Evolutionary conservation across 805 yeast species (phyloP).

Genomic region (Suhomyces xylopsoci): DNA sequence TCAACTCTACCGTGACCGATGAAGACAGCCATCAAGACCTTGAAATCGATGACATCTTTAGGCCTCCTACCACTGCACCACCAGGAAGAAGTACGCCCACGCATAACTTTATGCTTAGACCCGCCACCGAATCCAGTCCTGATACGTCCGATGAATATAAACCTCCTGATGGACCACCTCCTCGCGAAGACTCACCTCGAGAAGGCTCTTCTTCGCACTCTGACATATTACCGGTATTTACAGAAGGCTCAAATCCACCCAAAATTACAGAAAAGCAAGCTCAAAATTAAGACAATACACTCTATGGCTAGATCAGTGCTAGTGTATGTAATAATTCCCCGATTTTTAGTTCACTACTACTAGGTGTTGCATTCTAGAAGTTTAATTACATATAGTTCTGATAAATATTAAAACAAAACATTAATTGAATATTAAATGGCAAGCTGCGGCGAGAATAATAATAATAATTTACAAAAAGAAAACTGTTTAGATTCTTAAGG

Average conservation of each 20-base stretch:
- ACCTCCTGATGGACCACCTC: slow-evolving; percentile 1
- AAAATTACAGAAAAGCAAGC: slow-evolving; percentile 3
- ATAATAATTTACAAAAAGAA: neutral
- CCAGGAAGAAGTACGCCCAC: slow-evolving; percentile 3
- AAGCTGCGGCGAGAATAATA: neutral
- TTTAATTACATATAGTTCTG: neutral
- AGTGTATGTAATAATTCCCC: neutral
- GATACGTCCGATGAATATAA: neutral
- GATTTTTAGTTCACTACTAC: neutral
- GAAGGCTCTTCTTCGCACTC: slow-evolving; percentile 7
- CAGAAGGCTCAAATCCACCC: slow-evolving; percentile 12
- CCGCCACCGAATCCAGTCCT: neutral
- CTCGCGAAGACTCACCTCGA: neutral
- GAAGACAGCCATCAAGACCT: slow-evolving; percentile 8
- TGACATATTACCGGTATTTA: slow-evolving; percentile 13
- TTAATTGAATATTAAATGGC: neutral
- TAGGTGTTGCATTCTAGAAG: neutral
- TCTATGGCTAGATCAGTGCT: neutral
- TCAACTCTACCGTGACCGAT: slow-evolving; percentile 7
- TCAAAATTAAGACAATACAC: neutral
- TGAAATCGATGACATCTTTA: slow-evolving; percentile 1
- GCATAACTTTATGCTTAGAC: slow-evolving; percentile 3
- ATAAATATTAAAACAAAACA: neutral
- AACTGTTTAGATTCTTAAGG: slow-evolving; percentile 30
- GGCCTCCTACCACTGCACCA: slow-evolving; percentile 6